Conservation (phyloP, 129 eudicot genomes). For the Flaveria trinervia region DNA sequence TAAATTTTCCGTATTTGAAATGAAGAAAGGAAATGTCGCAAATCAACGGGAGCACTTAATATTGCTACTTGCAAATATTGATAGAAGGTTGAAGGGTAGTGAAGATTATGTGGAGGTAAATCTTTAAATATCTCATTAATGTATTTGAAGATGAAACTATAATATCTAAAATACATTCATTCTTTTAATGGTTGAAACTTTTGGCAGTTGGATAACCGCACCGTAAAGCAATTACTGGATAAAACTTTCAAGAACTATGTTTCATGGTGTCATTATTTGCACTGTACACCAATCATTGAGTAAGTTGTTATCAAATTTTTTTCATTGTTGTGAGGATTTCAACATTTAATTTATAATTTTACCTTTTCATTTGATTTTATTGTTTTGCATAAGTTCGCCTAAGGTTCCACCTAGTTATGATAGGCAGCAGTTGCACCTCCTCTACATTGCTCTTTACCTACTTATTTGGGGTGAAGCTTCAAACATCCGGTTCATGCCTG, state of each 20-base stretch:
- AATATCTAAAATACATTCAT: constrained; percentile 6
- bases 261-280: constrained; percentile 90
- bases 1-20: constrained; percentile 19
- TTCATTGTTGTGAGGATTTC: constrained; percentile 7
- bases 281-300: constrained; percentile 59
- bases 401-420: constrained; percentile 61
- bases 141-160: constrained; percentile 10
- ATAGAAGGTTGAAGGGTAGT: constrained; percentile 56
- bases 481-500: constrained; percentile 97
- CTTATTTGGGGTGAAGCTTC: constrained; percentile 99
- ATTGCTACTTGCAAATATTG: constrained; percentile 91
- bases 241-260: constrained; percentile 83
- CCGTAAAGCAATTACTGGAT: constrained; percentile 64
- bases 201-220: constrained; percentile 63
- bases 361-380: neutral
- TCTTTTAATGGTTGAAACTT: constrained; percentile 19
- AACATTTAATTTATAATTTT: neutral
- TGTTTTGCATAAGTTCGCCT: constrained; percentile 27
- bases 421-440: constrained; percentile 76
- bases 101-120: constrained; percentile 64
- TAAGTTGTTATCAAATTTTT: constrained; percentile 42
- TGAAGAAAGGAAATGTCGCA: constrained; percentile 98
- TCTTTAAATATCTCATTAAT: constrained; percentile 16
- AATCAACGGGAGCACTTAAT: constrained; percentile 98
- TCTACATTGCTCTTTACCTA: constrained; percentile 92